A percentile compares a stretch with the other conserved stretches of the same genome.
Evolutionary conservation across 2,329 filamentous ascomycete genomes (phyloP).

Genomic region (Trichoderma atrobrunneum): DNA sequence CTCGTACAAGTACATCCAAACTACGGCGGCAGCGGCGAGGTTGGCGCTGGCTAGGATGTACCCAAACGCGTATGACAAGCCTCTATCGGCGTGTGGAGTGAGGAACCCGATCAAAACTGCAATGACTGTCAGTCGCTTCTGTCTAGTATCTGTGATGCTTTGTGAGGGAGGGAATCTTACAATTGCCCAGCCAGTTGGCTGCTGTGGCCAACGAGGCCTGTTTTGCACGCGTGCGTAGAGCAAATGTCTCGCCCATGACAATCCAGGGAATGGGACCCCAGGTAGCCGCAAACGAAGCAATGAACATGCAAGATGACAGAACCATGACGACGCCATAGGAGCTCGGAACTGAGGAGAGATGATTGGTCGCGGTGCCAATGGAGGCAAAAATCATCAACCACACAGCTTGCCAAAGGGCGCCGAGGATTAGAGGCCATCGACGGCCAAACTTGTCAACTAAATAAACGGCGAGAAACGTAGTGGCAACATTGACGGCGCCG

Average conservation of each 20-base stretch:
- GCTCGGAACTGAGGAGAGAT: conserved; percentile 30
- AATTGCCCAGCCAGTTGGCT: conserved; percentile 60
- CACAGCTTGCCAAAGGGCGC: conserved; percentile 64
- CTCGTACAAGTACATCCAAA: conserved; percentile 70
- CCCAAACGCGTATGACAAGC: conserved; percentile 62
- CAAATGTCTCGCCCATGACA: conserved; percentile 64
- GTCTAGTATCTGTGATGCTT: not conserved
- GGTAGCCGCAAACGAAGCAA: conserved; percentile 65
- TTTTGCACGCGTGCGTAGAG: conserved; percentile 53
- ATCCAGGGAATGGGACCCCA: conserved; percentile 72
- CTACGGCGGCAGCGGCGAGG: conserved; percentile 54
- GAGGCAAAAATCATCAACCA: conserved; percentile 65
- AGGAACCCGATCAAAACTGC: conserved; percentile 63
- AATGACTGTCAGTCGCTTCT: not conserved
- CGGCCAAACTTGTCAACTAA: conserved; percentile 67
- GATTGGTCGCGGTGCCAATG: conserved; percentile 48
- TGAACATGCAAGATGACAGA: conserved; percentile 71
- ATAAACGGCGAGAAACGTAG: conserved; percentile 65
- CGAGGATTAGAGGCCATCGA: conserved; percentile 64
- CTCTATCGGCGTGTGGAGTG: conserved; percentile 61
- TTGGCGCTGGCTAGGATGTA: conserved; percentile 66
- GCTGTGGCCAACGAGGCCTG: conserved; percentile 54
- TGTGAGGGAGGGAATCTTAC: conserved; percentile 26
- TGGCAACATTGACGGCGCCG: conserved; percentile 64
- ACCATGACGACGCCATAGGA: conserved; percentile 66